A percentile compares a stretch with the other conserved stretches of the same genome.
These are phyloP conservation scores for Peziza echinospora DNA, from an alignment of 495 filamentous ascomycete genomes.

Conservation along the genomic window DNA sequence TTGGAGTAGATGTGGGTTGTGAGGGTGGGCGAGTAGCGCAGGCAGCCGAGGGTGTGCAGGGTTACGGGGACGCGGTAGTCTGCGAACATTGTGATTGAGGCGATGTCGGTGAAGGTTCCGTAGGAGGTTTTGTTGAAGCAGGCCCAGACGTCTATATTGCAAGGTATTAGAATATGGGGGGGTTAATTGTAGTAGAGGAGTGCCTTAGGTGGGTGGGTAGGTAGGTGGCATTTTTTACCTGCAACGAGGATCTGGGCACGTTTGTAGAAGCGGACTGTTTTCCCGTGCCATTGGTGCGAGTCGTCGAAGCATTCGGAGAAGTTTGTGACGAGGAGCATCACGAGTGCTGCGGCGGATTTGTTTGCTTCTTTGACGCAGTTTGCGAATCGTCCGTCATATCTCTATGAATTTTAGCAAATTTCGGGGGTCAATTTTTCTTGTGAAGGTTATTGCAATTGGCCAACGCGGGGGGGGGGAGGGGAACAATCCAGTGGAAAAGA, in stretches of 20 bases:
- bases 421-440: constrained; percentile 2
- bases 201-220: background rate
- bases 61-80: constrained; percentile 96
- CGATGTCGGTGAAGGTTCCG: constrained; percentile 75
- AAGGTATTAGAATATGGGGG: background rate
- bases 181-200: background rate
- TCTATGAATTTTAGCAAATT: constrained; percentile 30
- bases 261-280: constrained; percentile 66
- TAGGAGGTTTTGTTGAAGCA: constrained; percentile 64
- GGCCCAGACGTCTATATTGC: constrained; percentile 56
- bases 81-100: constrained; percentile 95
- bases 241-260: constrained; percentile 89
- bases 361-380: constrained; percentile 57
- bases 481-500: too few species aligned
- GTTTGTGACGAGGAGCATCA: constrained; percentile 56
- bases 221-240: constrained; percentile 6
- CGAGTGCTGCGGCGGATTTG: constrained; percentile 58
- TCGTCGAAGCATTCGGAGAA: constrained; percentile 83
- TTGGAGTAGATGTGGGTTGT: constrained; percentile 41
- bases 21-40: constrained; percentile 62
- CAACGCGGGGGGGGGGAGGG: constrained; percentile 1
- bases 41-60: constrained; percentile 57
- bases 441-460: background rate
- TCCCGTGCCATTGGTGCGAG: constrained; percentile 46
- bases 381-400: constrained; percentile 52